Percentiles rank a stretch among this genome's conserved stretches.
These are phyloP conservation scores for Musa troglodytarum DNA, from an alignment of 176 grass and related monocot species.

Conservation along the genomic window DNA sequence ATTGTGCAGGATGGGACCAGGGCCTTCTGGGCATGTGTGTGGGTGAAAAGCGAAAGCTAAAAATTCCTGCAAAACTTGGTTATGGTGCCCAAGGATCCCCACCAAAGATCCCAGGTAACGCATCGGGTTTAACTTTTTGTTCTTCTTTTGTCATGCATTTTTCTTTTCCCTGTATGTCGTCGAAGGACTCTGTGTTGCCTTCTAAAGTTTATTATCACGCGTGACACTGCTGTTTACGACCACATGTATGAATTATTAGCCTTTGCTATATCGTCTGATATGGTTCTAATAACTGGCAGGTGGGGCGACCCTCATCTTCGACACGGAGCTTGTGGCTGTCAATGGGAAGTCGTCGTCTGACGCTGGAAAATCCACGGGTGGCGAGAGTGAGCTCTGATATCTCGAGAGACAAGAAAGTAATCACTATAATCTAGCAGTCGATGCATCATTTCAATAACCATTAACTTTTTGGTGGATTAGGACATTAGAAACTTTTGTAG, in stretches of 20 bases:
- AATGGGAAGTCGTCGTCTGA: constrained; percentile 60
- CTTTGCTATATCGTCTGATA: not conserved
- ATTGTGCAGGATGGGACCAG: constrained; percentile 79
- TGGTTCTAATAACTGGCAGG: constrained; percentile 29
- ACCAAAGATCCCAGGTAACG: constrained; percentile 53
- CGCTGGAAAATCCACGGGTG: not conserved
- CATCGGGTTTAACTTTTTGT: not conserved
- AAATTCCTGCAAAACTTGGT: constrained; percentile 92
- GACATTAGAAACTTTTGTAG: no score
- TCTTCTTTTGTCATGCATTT: no score
- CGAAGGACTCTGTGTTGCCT: no score
- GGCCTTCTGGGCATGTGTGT: constrained; percentile 93
- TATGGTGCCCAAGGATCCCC: constrained; percentile 88
- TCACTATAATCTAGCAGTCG: no score
- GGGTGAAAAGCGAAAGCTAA: constrained; percentile 88
- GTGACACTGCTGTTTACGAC: not conserved
- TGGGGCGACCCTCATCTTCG: constrained; percentile 95
- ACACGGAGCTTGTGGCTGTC: constrained; percentile 86
- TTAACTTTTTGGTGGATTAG: no score
- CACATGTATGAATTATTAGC: not conserved
- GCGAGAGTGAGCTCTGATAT: constrained; percentile 50
- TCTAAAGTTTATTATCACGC: no score
- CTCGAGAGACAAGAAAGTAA: no score
- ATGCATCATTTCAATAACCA: no score
- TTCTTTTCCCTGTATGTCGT: no score